These are phyloP conservation scores for Viridothelium virens DNA, from an alignment of 495 filamentous ascomycete genomes.

Conservation along the genomic window DNA sequence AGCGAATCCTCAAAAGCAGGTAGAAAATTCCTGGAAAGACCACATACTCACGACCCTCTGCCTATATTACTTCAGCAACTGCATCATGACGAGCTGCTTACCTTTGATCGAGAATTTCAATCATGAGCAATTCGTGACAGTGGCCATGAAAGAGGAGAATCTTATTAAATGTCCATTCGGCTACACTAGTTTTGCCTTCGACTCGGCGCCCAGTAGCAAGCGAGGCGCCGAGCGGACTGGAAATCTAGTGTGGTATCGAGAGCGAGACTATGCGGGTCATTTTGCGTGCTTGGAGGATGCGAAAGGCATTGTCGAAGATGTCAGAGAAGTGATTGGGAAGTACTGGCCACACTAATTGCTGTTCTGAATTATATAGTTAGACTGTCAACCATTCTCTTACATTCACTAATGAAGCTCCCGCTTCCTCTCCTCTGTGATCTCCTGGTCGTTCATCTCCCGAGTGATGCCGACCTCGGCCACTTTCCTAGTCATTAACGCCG, in stretches of 20 bases:
- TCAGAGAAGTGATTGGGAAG: slow-evolving; percentile 18
- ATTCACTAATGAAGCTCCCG: neutral
- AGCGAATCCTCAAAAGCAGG: slow-evolving; percentile 20
- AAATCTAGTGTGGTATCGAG: slow-evolving; percentile 25
- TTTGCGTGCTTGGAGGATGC: slow-evolving; percentile 22
- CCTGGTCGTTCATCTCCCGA: neutral
- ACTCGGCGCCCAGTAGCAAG: slow-evolving; percentile 19
- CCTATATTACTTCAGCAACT: slow-evolving; percentile 26
- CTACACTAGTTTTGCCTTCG: slow-evolving; percentile 22
- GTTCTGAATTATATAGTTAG: neutral
- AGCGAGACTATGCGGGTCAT: slow-evolving; percentile 20
- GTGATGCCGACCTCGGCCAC: neutral
- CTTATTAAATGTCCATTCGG: slow-evolving; percentile 24
- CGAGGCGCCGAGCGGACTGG: slow-evolving; percentile 23
- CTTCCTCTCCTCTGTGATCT: neutral
- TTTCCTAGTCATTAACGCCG: too few species aligned
- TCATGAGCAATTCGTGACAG: slow-evolving; percentile 21
- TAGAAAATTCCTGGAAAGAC: slow-evolving; percentile 11
- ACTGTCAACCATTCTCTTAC: neutral
- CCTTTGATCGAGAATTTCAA: slow-evolving; percentile 27
- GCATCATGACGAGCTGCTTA: slow-evolving; percentile 22
- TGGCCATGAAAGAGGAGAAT: slow-evolving; percentile 22
- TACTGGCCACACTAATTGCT: slow-evolving; percentile 14
- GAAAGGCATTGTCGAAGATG: slow-evolving; percentile 21
- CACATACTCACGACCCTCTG: slow-evolving; percentile 23